Evolutionary conservation across 1,284 basidiomycete genomes (phyloP).

Genomic region (Gymnopus androsaceus): DNA sequence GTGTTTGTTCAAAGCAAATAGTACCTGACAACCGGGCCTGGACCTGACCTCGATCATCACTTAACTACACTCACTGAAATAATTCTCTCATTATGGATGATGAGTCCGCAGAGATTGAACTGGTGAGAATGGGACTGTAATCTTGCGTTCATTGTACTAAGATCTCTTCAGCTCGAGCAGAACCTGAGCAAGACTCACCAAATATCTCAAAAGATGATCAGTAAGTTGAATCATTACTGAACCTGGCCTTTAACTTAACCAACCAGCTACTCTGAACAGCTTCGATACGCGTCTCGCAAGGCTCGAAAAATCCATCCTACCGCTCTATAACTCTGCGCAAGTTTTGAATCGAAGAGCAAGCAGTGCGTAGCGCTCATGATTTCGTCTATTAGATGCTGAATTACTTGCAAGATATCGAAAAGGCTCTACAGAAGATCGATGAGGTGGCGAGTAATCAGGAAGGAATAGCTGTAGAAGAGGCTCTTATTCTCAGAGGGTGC

Average conservation of each 20-base stretch:
- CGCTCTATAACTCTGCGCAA: constrained; percentile 74
- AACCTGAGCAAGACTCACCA: constrained; percentile 82
- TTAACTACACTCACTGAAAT: background rate
- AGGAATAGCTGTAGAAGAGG: constrained; percentile 76
- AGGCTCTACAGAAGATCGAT: constrained; percentile 73
- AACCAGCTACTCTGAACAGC: constrained; percentile 71
- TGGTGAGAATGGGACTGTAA: constrained; percentile 46
- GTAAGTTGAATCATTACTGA: constrained; percentile 42
- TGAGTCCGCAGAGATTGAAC: constrained; percentile 75
- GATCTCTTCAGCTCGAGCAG: constrained; percentile 67
- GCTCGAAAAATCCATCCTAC: constrained; percentile 79
- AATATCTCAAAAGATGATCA: constrained; percentile 80
- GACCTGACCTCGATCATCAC: background rate
- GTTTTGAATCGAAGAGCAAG: constrained; percentile 67
- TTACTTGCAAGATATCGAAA: constrained; percentile 67
- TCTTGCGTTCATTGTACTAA: constrained; percentile 2
- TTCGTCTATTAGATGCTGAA: background rate
- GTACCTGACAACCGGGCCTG: background rate
- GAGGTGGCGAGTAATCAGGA: constrained; percentile 75
- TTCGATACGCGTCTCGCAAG: constrained; percentile 77
- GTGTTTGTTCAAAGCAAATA: background rate
- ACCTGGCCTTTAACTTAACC: constrained; percentile 28
- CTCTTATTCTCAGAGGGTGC: constrained; percentile 74
- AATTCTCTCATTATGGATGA: constrained; percentile 69
- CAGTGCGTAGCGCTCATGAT: constrained; percentile 47